These are phyloP conservation scores for Gentiana macrophylla DNA, from an alignment of 257 asterid species.

Conservation along the genomic window DNA sequence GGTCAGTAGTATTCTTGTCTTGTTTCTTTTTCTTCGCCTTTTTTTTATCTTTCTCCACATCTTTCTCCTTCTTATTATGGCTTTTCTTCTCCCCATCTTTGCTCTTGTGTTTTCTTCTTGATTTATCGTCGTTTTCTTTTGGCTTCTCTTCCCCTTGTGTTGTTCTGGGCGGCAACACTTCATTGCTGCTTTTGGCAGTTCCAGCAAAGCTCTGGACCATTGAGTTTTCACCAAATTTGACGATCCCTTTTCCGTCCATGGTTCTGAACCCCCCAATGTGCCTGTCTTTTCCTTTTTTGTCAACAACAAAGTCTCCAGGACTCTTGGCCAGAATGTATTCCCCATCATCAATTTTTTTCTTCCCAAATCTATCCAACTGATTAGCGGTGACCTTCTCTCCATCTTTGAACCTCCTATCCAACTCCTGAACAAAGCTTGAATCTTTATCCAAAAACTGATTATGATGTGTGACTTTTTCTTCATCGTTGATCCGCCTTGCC, in stretches of 20 bases:
- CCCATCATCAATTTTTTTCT: slow-evolving; percentile 21
- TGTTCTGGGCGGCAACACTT: slow-evolving; percentile 25
- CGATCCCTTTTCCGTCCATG: slow-evolving; percentile 21
- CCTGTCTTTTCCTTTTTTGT: slow-evolving; percentile 25
- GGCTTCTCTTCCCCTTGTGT: slow-evolving; percentile 33
- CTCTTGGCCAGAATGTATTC: slow-evolving; percentile 19
- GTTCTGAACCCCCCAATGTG: slow-evolving; percentile 24
- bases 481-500: slow-evolving; percentile 47
- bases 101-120: slow-evolving; percentile 29
- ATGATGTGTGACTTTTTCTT: slow-evolving; percentile 17
- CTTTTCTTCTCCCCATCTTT: slow-evolving; percentile 31
- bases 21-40: slow-evolving; percentile 28
- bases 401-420: slow-evolving; percentile 47
- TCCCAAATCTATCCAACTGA: slow-evolving; percentile 29
- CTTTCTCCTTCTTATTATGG: slow-evolving; percentile 31
- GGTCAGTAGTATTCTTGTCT: slow-evolving; percentile 18
- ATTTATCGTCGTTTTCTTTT: slow-evolving; percentile 22
- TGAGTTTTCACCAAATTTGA: slow-evolving; percentile 17
- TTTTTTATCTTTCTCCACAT: slow-evolving; percentile 17
- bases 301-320: slow-evolving; percentile 26
- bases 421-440: slow-evolving; percentile 18
- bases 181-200: slow-evolving; percentile 22
- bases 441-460: too few relatives aligned
- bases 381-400: slow-evolving; percentile 30
- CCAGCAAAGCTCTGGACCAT: slow-evolving; percentile 19